Evolutionary conservation across 1,284 basidiomycete species (phyloP).

Genomic region (Rhodofomes roseus): DNA sequence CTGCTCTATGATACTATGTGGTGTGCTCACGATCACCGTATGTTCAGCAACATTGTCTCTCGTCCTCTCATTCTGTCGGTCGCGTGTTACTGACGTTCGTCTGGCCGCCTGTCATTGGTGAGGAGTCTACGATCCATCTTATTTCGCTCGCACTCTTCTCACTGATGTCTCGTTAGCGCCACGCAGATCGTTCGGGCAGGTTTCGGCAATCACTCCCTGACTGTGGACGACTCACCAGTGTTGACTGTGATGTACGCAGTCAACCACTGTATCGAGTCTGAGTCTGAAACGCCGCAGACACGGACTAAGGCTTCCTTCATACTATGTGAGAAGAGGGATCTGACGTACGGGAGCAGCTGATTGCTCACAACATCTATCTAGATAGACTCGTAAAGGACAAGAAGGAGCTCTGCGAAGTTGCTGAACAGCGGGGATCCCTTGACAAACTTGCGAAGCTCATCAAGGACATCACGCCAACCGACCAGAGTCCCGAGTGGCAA

Average conservation of each 20-base stretch:
- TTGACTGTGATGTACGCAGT: slow-evolving; percentile 61
- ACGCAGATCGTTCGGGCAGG: slow-evolving; percentile 55
- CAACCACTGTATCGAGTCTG: slow-evolving; percentile 49
- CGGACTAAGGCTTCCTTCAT: slow-evolving; percentile 68
- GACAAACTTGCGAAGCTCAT: slow-evolving; percentile 46
- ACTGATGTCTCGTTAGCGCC: slow-evolving; percentile 35
- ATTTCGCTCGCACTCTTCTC: not conserved
- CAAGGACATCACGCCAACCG: slow-evolving; percentile 47
- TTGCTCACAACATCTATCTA: slow-evolving; percentile 25
- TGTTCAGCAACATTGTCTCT: slow-evolving; percentile 29
- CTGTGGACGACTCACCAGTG: slow-evolving; percentile 39
- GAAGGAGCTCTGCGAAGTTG: slow-evolving; percentile 56
- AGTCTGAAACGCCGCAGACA: slow-evolving; percentile 37
- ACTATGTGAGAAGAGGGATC: slow-evolving; percentile 45
- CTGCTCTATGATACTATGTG: not conserved
- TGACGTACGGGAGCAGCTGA: too few species aligned
- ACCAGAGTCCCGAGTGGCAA: slow-evolving; percentile 39
- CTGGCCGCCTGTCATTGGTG: slow-evolving; percentile 69
- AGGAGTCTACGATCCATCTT: slow-evolving; percentile 4
- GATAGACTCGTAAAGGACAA: slow-evolving; percentile 74
- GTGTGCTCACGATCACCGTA: not conserved
- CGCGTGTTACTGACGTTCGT: slow-evolving; percentile 54
- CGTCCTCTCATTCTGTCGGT: slow-evolving; percentile 49
- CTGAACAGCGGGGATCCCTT: slow-evolving; percentile 60
- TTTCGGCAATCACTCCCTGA: slow-evolving; percentile 20